Conservation (phyloP, 805 yeast genomes). For the Saccharomycopsis amapae region DNA sequence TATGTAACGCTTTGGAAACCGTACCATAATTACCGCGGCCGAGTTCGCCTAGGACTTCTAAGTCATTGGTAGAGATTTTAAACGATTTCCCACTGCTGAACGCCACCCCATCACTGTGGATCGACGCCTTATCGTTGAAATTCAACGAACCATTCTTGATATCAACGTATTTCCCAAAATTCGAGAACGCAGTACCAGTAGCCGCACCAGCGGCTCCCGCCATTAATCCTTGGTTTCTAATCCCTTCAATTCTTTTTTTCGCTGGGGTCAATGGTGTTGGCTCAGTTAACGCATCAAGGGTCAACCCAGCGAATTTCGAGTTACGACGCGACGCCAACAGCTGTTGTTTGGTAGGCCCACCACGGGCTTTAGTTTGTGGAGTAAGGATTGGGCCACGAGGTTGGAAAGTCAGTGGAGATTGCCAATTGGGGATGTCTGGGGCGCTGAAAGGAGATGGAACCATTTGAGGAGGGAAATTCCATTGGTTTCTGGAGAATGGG, state of each 20-base stretch:
- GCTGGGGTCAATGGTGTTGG: neutral
- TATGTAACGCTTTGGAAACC: conserved; percentile 86
- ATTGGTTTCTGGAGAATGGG: too few species aligned
- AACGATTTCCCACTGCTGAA: conserved; percentile 85
- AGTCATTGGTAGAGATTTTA: conserved; percentile 76
- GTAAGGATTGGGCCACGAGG: too few species aligned
- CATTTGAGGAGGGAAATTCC: neutral
- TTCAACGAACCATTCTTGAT: conserved; percentile 87
- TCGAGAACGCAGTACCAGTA: conserved; percentile 43
- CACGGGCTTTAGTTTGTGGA: neutral
- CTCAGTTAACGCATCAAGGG: neutral
- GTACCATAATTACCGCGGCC: conserved; percentile 97
- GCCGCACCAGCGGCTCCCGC: neutral
- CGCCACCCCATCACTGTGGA: conserved; percentile 87
- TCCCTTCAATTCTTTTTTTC: neutral
- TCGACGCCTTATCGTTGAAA: conserved; percentile 87
- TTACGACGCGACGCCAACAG: neutral
- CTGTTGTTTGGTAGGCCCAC: neutral
- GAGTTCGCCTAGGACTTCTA: conserved; percentile 75
- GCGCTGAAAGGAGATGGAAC: neutral
- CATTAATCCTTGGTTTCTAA: neutral
- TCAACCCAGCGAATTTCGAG: neutral
- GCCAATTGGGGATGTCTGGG: neutral
- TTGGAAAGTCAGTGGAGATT: neutral
- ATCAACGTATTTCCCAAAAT: conserved; percentile 82